These are phyloP conservation scores for Sutorius australiensis DNA, from an alignment of 768 basidiomycete species.

Conservation along the genomic window DNA sequence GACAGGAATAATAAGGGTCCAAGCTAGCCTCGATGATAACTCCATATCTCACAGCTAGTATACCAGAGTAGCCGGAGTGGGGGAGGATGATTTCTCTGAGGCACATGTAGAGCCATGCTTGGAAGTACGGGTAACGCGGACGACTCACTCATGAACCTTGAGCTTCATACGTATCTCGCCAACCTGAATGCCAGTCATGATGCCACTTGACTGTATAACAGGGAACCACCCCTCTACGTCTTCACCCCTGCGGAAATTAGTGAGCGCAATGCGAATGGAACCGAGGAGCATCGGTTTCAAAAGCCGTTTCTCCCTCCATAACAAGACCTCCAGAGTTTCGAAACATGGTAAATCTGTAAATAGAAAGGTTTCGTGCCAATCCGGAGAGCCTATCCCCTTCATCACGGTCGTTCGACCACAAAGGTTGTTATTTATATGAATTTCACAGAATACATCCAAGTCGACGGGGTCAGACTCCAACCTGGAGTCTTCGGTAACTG, in stretches of 20 bases:
- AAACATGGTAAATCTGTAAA: constrained; percentile 79
- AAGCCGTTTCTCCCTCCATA: constrained; percentile 68
- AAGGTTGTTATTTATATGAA: constrained; percentile 63
- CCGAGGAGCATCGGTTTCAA: constrained; percentile 57
- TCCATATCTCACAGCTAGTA: constrained; percentile 49
- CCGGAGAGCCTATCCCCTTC: constrained; percentile 59
- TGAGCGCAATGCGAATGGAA: constrained; percentile 57
- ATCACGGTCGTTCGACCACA: constrained; percentile 74
- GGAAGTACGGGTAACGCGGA: not conserved
- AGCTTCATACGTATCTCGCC: constrained; percentile 77
- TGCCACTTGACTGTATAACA: constrained; percentile 50
- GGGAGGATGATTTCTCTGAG: constrained; percentile 78
- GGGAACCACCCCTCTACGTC: constrained; percentile 84
- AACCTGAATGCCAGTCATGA: constrained; percentile 52
- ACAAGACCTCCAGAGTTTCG: constrained; percentile 59
- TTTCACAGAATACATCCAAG: constrained; percentile 72
- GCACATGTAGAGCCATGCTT: constrained; percentile 3
- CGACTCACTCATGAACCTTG: constrained; percentile 67
- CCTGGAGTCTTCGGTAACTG: constrained; percentile 32
- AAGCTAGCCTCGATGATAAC: not conserved
- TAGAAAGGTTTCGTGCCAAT: constrained; percentile 81
- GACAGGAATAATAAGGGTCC: not conserved
- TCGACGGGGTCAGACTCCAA: constrained; percentile 53
- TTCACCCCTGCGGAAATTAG: constrained; percentile 71
- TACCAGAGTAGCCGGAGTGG: constrained; percentile 52